phyloP scores from a whole-genome alignment of 495 filamentous ascomycete genomes.

The Podospora anserina region DNA sequence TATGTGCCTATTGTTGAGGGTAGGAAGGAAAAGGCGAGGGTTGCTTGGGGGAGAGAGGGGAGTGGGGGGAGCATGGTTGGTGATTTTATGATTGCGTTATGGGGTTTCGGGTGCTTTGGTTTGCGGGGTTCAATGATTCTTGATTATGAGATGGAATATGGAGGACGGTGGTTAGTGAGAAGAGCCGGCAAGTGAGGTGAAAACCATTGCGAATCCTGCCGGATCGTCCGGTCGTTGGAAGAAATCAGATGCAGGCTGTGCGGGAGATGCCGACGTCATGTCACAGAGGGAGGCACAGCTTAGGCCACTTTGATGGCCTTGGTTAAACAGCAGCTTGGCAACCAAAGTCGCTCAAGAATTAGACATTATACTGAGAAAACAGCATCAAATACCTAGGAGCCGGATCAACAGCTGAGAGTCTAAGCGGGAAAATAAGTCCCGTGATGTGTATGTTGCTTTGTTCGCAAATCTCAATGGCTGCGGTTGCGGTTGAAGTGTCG shows the following conservation, averaged over 20 bases:
- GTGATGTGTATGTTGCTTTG: background rate
- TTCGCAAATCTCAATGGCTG: background rate
- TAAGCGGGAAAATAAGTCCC: background rate
- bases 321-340: background rate
- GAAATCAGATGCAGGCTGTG: background rate
- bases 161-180: background rate
- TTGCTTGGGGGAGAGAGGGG: slow-evolving; percentile 15
- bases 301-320: background rate
- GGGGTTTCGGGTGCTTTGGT: background rate
- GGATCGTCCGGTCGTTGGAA: background rate
- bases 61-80: background rate
- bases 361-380: background rate
- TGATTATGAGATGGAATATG: background rate
- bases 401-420: background rate
- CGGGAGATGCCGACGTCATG: background rate
- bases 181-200: background rate
- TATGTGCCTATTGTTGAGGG: slow-evolving; percentile 20
- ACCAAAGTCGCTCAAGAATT: background rate
- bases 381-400: background rate
- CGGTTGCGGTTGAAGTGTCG: background rate
- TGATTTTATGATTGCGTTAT: background rate
- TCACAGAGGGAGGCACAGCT: background rate
- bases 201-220: background rate
- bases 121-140: background rate
- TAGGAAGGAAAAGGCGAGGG: slow-evolving; percentile 16